Conservation (phyloP, 2,329 filamentous ascomycete species). For the Colletotrichum gloeosporioides region DNA sequence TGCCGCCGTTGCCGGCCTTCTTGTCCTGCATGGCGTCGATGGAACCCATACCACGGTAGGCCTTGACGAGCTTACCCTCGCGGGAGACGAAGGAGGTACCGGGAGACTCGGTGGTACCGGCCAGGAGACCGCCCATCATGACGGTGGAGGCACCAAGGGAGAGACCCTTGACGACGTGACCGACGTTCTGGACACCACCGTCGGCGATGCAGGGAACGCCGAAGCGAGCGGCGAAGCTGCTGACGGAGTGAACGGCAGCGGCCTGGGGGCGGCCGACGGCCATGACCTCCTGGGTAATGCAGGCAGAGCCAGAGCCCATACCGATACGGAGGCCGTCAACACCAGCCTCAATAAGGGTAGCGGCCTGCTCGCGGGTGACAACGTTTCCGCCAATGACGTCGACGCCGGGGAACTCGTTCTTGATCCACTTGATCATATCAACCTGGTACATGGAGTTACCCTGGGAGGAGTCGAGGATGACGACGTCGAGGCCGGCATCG, state of each 20-base stretch:
- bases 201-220: constrained; percentile 98
- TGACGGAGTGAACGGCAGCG: constrained; percentile 88
- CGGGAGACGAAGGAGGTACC: constrained; percentile 96
- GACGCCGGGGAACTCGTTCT: constrained; percentile 81
- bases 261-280: constrained; percentile 96
- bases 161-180: constrained; percentile 98
- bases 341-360: constrained; percentile 87
- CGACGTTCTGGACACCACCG: constrained; percentile 97
- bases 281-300: constrained; percentile 99
- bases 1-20: constrained; percentile 80
- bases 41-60: constrained; percentile 98
- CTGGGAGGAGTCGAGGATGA: constrained; percentile 94
- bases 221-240: constrained; percentile 87
- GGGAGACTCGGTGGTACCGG: constrained; percentile 96
- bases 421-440: constrained; percentile 97
- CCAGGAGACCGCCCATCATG: constrained; percentile 99
- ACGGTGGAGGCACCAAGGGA: constrained; percentile 92
- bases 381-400: constrained; percentile 99
- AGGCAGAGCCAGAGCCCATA: constrained; percentile 98
- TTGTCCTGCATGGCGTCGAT: constrained; percentile 99
- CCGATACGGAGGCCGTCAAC: constrained; percentile 97
- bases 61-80: constrained; percentile 98
- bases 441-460: constrained; percentile 99
- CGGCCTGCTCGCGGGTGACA: constrained; percentile 96
- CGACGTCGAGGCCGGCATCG: constrained; percentile 93